phyloP scores from a whole-genome alignment of 495 filamentous ascomycete species.

The Neohortaea acidophila region DNA sequence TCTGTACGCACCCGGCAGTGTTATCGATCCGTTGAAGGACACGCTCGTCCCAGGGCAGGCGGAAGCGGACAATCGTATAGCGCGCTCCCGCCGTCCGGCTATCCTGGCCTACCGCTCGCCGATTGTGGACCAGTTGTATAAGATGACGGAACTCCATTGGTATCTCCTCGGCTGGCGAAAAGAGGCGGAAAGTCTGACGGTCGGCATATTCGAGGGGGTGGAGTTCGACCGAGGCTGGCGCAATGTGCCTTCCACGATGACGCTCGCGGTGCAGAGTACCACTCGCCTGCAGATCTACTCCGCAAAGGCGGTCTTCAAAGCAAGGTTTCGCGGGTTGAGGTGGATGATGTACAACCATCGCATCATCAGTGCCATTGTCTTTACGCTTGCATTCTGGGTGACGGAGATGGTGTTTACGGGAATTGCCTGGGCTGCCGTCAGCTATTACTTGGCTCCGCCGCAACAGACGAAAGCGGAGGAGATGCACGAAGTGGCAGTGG shows the following conservation, averaged over 20 bases:
- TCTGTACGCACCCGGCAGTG: slow-evolving; percentile 9
- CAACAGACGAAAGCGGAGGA: slow-evolving; percentile 12
- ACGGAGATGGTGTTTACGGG: slow-evolving; percentile 47
- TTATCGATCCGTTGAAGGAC: slow-evolving; percentile 10
- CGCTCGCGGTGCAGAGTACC: slow-evolving; percentile 51
- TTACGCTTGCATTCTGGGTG: slow-evolving; percentile 57
- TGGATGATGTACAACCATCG: slow-evolving; percentile 79
- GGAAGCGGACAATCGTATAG: slow-evolving; percentile 21
- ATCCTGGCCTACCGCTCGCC: slow-evolving; percentile 51
- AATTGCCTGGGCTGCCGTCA: slow-evolving; percentile 42
- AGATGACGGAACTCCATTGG: slow-evolving; percentile 39
- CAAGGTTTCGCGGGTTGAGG: slow-evolving; percentile 55
- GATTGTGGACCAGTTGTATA: slow-evolving; percentile 37
- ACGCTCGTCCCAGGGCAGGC: not conserved
- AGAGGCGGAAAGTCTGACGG: slow-evolving; percentile 40
- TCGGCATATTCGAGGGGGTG: slow-evolving; percentile 57
- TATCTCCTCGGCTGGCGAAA: slow-evolving; percentile 43
- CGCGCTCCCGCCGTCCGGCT: slow-evolving; percentile 42
- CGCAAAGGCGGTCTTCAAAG: slow-evolving; percentile 49
- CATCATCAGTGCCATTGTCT: slow-evolving; percentile 48
- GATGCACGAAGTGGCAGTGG: slow-evolving; percentile 3
- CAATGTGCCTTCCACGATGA: slow-evolving; percentile 41
- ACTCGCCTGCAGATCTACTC: slow-evolving; percentile 60
- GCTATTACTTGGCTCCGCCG: slow-evolving; percentile 17
- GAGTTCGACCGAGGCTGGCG: slow-evolving; percentile 43